Evolutionary conservation across 257 asterid species (phyloP), one percentile per base, ranked within the genome.

Genomic region (Fraxinus quadrangulata): DNA sequence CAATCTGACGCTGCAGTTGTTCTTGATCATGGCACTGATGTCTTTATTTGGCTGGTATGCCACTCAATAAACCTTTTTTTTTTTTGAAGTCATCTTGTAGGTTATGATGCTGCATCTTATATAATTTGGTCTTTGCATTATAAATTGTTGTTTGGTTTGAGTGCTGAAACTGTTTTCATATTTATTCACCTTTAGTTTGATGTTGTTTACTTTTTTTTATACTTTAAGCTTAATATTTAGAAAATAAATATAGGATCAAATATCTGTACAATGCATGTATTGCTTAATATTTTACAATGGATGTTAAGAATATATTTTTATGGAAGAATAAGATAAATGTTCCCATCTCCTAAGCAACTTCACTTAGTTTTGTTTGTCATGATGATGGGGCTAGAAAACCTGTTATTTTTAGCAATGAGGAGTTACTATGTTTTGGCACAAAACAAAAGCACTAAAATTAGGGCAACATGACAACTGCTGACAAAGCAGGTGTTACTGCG

Each of bases 1-100:
- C 99, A 95, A 81, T 91, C 99, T 74, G 99, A 93, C 87, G 90
- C 97, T 70, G 99, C 99, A 14, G 98, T 93, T 74, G 97, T 95
- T 88, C 98, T 95, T 80, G 99, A 95, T 84, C 98, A 95, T 61
- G 99, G 99, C 78, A 93, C 99, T 23, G 99, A 95, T 85, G 93
- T 95, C 85, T 95, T 95, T 88, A 90, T 95, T 86, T 95, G 99
- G 99, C 86, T 95, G 99, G 98, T 94, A 87, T 45, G 89, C 71
- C 36, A 4, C 65, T 67, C 40, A 39, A 56, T 72, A 65, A 14
- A 70, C 36, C 6, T 26, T 79, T 59, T 56, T 19, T 26, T 40
- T 2, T 7, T 1, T 34, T 68, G 26, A 75, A 0, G 40, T 11
- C 68, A 9, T 23, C 72, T 45, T 75, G 40, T 65, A 65, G 13